Evolutionary conservation across 257 asterid genomes (phyloP).

Genomic region (Paulownia fortunei): DNA sequence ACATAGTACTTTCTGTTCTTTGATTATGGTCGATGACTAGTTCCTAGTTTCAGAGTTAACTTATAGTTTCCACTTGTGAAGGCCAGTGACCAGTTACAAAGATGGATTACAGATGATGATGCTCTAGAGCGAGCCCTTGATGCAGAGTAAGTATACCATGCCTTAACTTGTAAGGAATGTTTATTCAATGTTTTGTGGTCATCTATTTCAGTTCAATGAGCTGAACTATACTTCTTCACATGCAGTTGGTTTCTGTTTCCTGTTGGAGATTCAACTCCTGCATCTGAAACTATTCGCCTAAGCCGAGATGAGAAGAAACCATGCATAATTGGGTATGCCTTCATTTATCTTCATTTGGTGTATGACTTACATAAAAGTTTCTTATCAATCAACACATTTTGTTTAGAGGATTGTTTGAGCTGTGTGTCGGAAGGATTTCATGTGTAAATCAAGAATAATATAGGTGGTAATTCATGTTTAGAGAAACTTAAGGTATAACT

Average conservation of each 20-base stretch:
- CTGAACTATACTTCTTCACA: constrained; percentile 14
- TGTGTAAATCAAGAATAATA: too few relatives aligned
- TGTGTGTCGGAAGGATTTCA: too few relatives aligned
- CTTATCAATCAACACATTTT: not conserved
- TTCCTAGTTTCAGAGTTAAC: constrained; percentile 15
- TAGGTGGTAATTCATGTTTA: not conserved
- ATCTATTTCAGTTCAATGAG: not conserved
- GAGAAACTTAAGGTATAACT: not conserved
- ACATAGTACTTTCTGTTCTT: not conserved
- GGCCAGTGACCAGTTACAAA: constrained; percentile 73
- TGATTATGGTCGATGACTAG: not conserved
- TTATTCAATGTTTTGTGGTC: not conserved
- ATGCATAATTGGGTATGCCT: constrained; percentile 69
- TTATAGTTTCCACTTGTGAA: constrained; percentile 36
- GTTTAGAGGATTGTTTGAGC: too few relatives aligned
- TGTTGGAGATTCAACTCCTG: constrained; percentile 55
- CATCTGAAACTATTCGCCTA: constrained; percentile 69
- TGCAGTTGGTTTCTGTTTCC: constrained; percentile 82
- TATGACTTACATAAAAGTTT: not conserved
- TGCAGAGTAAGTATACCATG: constrained; percentile 67
- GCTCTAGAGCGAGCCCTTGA: constrained; percentile 89
- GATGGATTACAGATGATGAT: constrained; percentile 85
- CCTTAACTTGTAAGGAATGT: not conserved
- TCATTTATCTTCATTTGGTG: too few relatives aligned
- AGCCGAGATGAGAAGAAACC: constrained; percentile 74